Base-by-base conservation (phyloP, 208 protist genomes). In the Trypanosoma cruzi region DNA sequence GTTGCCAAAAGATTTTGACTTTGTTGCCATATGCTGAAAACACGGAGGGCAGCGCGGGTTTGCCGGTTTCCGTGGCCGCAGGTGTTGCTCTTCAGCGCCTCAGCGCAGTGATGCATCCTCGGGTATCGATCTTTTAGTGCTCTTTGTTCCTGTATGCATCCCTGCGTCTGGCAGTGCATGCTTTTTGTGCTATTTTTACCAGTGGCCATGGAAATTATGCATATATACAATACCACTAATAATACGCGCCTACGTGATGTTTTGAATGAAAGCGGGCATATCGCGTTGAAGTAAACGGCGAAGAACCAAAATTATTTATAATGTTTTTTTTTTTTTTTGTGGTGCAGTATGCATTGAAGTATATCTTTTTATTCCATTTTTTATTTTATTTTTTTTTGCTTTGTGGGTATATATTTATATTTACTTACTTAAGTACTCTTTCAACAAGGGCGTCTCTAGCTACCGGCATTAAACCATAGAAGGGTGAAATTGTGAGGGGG, bases 71-170 rank as follows among this genome's bases (percentile, higher is more conserved):
- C 61, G 88, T 96, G 32, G 88, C 88, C 4, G 85, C 79, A 37
- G 91, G 86, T 24, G 93, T 96, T 65, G 91, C 91, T 0, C 48
- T 96, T n/a, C 88, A 94, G 64, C 91, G 91, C 2, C 58, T 94
- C 8, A 93, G 82, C 28, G 72, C 81, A 1, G 77, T 93, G 1
- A 58, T 92, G 71, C 88, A 96, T 62, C 91, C 91, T 3, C 46
- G 65, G 8, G 68, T 96, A 4, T 44, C 52, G 14, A 63, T 71
- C 24, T 34, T 93, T 29, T 84, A 69, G 68, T n/a, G 8, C 32
- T 13, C 1, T 34, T 40, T 56, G 10, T 32, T 22, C 31, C 34
- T 68, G 42, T 34, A 26, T 26, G 14, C 20, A n/a, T 59, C 8
- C 8, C 18, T 44, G 16, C 22, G 48, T 52, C n/a, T 52, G 16